These are phyloP conservation scores for Ophiocordyceps unilateralis DNA, from an alignment of 2,329 filamentous ascomycete species.

Conservation along the genomic window DNA sequence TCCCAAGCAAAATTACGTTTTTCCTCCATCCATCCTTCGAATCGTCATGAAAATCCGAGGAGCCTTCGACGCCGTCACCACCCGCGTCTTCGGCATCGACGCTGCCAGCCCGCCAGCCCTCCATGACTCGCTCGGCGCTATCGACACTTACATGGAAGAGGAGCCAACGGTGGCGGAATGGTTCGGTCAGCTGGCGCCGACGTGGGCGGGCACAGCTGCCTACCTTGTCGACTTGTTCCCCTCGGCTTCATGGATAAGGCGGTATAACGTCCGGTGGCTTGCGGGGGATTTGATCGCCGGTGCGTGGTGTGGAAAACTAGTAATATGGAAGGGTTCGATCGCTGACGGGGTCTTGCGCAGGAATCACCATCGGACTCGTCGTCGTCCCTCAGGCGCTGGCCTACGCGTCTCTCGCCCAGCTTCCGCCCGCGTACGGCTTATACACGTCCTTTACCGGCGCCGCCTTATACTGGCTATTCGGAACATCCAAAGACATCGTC, in stretches of 20 bases:
- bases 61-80: slow-evolving; percentile 7
- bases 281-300: slow-evolving; percentile 58
- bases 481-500: slow-evolving; percentile 72
- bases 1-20: too few species aligned
- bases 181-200: slow-evolving; percentile 37
- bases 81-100: slow-evolving; percentile 15
- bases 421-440: slow-evolving; percentile 53
- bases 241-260: slow-evolving; percentile 48
- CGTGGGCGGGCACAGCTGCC: slow-evolving; percentile 19
- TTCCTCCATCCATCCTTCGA: too few species aligned
- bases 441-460: slow-evolving; percentile 76
- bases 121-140: slow-evolving; percentile 8
- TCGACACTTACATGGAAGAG: slow-evolving; percentile 34
- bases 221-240: slow-evolving; percentile 44
- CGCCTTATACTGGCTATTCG: slow-evolving; percentile 68
- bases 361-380: slow-evolving; percentile 40
- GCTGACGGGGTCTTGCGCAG: slow-evolving; percentile 5
- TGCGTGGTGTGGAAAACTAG: slow-evolving; percentile 3
- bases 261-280: slow-evolving; percentile 60
- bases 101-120: slow-evolving; percentile 11
- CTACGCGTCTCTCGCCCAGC: slow-evolving; percentile 53
- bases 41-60: slow-evolving; percentile 1
- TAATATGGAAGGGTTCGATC: not conserved
- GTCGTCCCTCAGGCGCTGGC: slow-evolving; percentile 70
- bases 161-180: slow-evolving; percentile 51